Base-by-base conservation (phyloP, 768 basidiomycete genomes). In the Rhodocollybia butyracea region DNA sequence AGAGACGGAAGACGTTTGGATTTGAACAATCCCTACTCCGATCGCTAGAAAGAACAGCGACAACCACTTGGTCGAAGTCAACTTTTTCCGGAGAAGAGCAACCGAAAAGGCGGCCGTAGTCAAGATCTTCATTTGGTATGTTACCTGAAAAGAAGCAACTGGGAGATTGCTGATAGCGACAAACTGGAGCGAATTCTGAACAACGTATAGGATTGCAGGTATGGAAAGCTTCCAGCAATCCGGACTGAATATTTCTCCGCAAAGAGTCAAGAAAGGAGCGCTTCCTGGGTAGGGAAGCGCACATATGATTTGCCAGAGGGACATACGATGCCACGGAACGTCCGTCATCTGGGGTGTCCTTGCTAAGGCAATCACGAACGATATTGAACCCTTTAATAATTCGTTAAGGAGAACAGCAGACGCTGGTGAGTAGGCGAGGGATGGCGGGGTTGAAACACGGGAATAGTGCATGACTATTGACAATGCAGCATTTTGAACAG, bases 401-500 rank as follows among this genome's bases (percentile, higher is more conserved):
- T 99, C 97, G 71, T 94, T 96, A 61, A 98, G 74, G 30, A 99
- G 82, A 26, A 99, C 94, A 22, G 97, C 97, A 1, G 92, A 81
- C 1, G 96, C 94, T 1, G 97, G 93, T 1, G 92, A 97, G 71
- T 99, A 99, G 1, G 91, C 76, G 30, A 88, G 78, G 39, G 86
- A 76, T 2, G 88, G 75, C 7, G 92, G 83, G 0, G 83, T 89
- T 2, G 91, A 89, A 56, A 94, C 88, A 57, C 97, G 85, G n/a
- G 97, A 98, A 72, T 98, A 92, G 76, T 98, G 94, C 91, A 99
- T 96, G 60, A 98, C 91, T 66, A 99, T 94, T 51, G 94, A 94
- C 46, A 99, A 76, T 10, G 91, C 85, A 29, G 93, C 93, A 72
- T 98, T 98, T 76, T 99, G 96, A 2, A 96, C 87, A 4, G 93